Evolutionary conservation across 176 grass and related monocot genomes (phyloP).

Genomic region (Dendrocalamus sinicus): DNA sequence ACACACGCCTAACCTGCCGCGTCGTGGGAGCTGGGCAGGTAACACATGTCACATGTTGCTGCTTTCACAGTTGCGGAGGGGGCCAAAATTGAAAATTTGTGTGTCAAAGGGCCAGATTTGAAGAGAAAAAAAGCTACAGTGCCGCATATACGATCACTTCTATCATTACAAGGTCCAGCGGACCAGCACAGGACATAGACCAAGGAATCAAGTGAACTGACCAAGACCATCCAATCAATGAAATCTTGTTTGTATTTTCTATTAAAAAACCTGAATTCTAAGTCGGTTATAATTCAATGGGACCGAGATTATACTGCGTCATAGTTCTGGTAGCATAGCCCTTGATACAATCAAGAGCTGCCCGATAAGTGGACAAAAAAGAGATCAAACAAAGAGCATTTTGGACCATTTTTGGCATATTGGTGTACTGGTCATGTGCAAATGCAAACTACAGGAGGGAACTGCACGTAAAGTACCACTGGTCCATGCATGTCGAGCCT

Average conservation of each 20-base stretch:
- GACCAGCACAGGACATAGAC: conserved; percentile 8
- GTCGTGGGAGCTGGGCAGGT: no score
- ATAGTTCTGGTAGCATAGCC: background rate
- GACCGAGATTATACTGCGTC: background rate
- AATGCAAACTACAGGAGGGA: conserved; percentile 15
- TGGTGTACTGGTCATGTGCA: conserved; percentile 14
- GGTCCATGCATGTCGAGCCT: background rate
- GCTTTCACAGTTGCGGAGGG: no score
- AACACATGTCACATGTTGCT: no score
- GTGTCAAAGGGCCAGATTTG: no score
- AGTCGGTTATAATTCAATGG: background rate
- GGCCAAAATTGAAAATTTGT: no score
- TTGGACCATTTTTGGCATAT: conserved; percentile 26
- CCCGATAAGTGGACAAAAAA: conserved; percentile 19
- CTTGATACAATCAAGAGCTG: conserved; percentile 8
- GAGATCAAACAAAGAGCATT: conserved; percentile 12
- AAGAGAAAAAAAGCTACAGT: no score
- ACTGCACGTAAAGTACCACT: background rate
- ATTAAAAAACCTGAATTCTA: background rate
- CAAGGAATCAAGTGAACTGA: conserved; percentile 23
- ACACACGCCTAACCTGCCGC: no score
- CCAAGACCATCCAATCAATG: background rate
- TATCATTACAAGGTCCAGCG: conserved; percentile 4
- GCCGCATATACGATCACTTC: no score
- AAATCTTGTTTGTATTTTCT: conserved; percentile 18